phyloP scores from a whole-genome alignment of 2,329 filamentous ascomycete species.

The Berkeleyomyces rouxiae region DNA sequence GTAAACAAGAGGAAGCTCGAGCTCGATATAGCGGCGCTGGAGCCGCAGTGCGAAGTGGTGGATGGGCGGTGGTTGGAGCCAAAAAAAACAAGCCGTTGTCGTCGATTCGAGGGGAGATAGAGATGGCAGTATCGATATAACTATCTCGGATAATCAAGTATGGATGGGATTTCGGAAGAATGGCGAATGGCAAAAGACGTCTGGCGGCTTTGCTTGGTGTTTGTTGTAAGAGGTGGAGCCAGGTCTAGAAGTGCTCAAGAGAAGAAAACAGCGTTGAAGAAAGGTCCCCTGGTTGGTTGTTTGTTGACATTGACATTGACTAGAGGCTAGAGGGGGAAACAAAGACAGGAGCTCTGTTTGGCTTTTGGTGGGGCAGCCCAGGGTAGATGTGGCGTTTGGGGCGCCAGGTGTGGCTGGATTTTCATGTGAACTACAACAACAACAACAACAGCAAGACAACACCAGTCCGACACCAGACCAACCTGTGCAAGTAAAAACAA shows the following conservation, averaged over 20 bases:
- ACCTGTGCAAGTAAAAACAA: conserved; percentile 1
- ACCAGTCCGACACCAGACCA: not conserved
- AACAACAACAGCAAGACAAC: not conserved
- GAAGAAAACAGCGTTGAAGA: not conserved
- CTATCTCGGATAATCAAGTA: not conserved
- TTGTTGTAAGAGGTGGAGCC: not conserved
- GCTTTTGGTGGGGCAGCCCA: conserved; percentile 5
- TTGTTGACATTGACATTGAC: conserved; percentile 9
- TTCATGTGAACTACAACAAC: not conserved
- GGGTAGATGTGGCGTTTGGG: not conserved
- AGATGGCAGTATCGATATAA: not conserved
- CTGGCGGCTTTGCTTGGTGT: not conserved
- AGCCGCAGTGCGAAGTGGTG: not conserved
- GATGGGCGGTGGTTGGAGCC: not conserved
- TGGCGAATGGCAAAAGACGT: not conserved
- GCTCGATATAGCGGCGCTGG: not conserved
- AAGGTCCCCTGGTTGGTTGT: not conserved
- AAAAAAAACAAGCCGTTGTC: not conserved
- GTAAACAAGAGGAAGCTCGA: not conserved
- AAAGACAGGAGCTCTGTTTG: conserved; percentile 3
- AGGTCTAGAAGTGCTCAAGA: not conserved
- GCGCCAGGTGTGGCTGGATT: conserved; percentile 1
- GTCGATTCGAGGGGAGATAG: not conserved
- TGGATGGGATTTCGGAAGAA: not conserved
- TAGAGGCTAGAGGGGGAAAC: conserved; percentile 7